A percentile compares a stretch with the other conserved stretches of the same genome.
Conservation (phyloP, 179 eudicot species). For the Sideroxylon spinosum region DNA sequence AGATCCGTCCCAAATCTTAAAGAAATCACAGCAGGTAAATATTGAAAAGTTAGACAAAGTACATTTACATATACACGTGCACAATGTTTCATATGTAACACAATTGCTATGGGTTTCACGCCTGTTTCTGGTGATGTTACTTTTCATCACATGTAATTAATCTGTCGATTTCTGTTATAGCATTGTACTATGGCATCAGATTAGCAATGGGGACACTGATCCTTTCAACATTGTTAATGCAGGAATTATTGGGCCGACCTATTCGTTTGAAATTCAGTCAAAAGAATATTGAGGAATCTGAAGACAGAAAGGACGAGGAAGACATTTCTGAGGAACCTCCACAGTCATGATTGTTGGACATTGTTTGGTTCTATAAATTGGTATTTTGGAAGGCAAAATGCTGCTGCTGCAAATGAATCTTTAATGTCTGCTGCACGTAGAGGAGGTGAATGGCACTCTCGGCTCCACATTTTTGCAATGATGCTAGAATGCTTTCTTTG, state of each 20-base stretch:
- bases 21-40: too few relatives aligned
- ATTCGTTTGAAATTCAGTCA: constrained; percentile 56
- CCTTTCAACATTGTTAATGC: constrained; percentile 14
- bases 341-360: constrained; percentile 22
- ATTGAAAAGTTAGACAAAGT: background rate
- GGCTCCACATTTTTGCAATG: constrained; percentile 4
- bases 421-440: background rate
- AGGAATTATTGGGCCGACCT: constrained; percentile 82
- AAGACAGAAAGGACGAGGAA: constrained; percentile 27
- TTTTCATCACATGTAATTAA: background rate
- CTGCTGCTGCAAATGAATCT: background rate
- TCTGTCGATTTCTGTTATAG: background rate
- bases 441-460: background rate
- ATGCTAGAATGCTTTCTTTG: background rate
- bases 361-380: background rate
- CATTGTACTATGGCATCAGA: background rate
- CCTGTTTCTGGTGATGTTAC: background rate
- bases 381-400: constrained; percentile 9
- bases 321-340: constrained; percentile 30
- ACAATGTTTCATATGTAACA: background rate
- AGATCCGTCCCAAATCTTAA: too few relatives aligned
- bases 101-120: background rate
- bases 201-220: constrained; percentile 7
- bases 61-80: background rate
- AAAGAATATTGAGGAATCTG: constrained; percentile 35